A percentile compares a stretch with the other conserved stretches of the same genome.
Conservation (phyloP, 192 early-diverging fungal genomes). For the Backusella macrospora region DNA sequence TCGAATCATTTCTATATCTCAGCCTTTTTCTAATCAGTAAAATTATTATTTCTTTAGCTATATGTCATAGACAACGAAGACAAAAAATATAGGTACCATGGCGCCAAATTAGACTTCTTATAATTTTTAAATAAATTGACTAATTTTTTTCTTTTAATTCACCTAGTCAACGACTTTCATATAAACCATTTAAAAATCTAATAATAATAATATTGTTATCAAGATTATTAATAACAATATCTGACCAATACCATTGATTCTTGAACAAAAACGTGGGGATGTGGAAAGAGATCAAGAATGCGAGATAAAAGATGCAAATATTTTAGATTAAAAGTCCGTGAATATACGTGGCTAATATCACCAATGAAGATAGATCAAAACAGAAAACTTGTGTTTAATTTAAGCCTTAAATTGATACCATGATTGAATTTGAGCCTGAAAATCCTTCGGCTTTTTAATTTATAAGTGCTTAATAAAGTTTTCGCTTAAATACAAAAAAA, state of each 20-base stretch:
- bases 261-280: not conserved
- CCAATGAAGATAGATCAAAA: not conserved
- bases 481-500: no score
- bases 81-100: not conserved
- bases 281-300: not conserved
- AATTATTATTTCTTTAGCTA: not conserved
- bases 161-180: not conserved
- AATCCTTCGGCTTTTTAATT: no score
- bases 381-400: not conserved
- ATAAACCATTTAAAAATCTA: not conserved
- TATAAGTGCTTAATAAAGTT: no score
- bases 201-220: no score
- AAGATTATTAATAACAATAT: not conserved
- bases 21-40: not conserved
- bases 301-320: constrained; percentile 1
- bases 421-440: no score
- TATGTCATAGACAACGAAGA: not conserved
- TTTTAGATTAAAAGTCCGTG: constrained; percentile 8
- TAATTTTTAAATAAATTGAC: not conserved
- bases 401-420: not conserved
- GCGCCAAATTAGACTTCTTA: not conserved
- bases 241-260: not conserved
- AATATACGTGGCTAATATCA: not conserved
- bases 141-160: not conserved
- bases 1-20: not conserved